phyloP scores from a whole-genome alignment of 495 filamentous ascomycete species.

The Platismatia glauca region DNA sequence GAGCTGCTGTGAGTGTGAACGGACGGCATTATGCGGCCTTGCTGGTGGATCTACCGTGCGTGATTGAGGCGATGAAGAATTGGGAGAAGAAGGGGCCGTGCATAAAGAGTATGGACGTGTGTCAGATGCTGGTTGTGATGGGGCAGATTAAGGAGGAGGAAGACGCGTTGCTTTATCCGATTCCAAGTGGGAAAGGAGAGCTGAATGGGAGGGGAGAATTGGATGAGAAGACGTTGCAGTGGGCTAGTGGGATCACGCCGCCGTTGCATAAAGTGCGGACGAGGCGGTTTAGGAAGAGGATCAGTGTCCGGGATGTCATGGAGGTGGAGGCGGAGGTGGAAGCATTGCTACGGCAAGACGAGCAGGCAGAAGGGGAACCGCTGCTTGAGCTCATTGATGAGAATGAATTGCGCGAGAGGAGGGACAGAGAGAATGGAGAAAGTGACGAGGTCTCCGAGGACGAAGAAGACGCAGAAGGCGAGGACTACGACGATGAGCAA shows the following conservation, averaged over 20 bases:
- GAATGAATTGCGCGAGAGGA: conserved; percentile 33
- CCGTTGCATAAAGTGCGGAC: conserved; percentile 81
- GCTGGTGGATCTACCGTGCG: conserved; percentile 80
- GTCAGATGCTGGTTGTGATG: conserved; percentile 86
- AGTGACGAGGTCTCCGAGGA: conserved; percentile 32
- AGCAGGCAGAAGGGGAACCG: conserved; percentile 43
- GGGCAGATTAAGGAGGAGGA: conserved; percentile 60
- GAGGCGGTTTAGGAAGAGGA: conserved; percentile 73
- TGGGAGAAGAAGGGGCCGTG: conserved; percentile 77
- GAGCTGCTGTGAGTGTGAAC: conserved; percentile 60
- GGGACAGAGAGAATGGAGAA: conserved; percentile 29
- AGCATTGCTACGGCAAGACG: conserved; percentile 62
- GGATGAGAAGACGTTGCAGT: conserved; percentile 55
- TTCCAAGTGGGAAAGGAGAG: conserved; percentile 39
- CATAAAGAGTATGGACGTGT: conserved; percentile 91
- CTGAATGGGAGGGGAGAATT: conserved; percentile 38
- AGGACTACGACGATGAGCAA: conserved; percentile 38
- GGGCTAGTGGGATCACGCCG: conserved; percentile 86
- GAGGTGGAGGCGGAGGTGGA: conserved; percentile 78
- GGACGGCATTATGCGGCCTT: conserved; percentile 67
- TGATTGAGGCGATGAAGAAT: conserved; percentile 92
- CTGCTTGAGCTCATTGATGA: conserved; percentile 59
- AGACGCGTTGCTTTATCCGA: conserved; percentile 55
- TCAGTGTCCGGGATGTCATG: conserved; percentile 79
- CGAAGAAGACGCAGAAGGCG: conserved; percentile 25